A percentile compares a stretch with the other conserved stretches of the same genome.
phyloP scores from a whole-genome alignment of 2,329 filamentous ascomycete genomes.

The Pezizomycotina sp. region DNA sequence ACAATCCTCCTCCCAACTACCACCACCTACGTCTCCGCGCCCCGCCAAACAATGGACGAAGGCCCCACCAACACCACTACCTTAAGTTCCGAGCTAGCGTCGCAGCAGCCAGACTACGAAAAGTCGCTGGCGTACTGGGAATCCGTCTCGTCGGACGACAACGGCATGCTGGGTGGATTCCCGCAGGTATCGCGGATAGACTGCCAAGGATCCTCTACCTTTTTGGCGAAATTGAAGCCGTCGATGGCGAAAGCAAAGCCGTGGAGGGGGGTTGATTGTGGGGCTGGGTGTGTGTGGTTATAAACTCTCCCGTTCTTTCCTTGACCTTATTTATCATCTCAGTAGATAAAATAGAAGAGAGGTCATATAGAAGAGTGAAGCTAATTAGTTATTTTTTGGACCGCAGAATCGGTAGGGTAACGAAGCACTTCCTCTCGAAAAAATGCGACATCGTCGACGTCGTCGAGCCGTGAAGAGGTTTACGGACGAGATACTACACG shows the following conservation, averaged over 20 bases:
- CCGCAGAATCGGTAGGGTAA: slow-evolving; percentile 62
- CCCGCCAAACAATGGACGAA: no score
- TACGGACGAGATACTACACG: slow-evolving; percentile 41
- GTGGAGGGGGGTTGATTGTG: slow-evolving; percentile 29
- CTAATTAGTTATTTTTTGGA: not conserved
- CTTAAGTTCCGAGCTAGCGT: no score
- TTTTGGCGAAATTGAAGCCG: slow-evolving; percentile 45
- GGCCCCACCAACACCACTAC: no score
- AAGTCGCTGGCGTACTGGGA: slow-evolving; percentile 34
- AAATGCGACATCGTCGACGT: slow-evolving; percentile 56
- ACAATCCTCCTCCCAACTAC: no score
- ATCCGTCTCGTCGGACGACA: slow-evolving; percentile 37
- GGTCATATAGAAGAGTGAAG: not conserved
- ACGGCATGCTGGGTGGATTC: slow-evolving; percentile 68
- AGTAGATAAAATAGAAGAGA: not conserved
- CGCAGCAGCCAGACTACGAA: slow-evolving; percentile 16
- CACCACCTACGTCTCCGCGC: no score
- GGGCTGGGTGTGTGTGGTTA: slow-evolving; percentile 28
- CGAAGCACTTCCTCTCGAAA: slow-evolving; percentile 50
- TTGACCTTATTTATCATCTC: not conserved
- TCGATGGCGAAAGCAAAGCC: no score
- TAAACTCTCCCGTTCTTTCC: slow-evolving; percentile 1
- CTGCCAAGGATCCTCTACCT: slow-evolving; percentile 51
- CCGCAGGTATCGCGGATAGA: slow-evolving; percentile 53
- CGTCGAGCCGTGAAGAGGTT: slow-evolving; percentile 71